Base-by-base conservation (phyloP, 2,329 filamentous ascomycete genomes). In the Hymenoscyphus fructigenus region DNA sequence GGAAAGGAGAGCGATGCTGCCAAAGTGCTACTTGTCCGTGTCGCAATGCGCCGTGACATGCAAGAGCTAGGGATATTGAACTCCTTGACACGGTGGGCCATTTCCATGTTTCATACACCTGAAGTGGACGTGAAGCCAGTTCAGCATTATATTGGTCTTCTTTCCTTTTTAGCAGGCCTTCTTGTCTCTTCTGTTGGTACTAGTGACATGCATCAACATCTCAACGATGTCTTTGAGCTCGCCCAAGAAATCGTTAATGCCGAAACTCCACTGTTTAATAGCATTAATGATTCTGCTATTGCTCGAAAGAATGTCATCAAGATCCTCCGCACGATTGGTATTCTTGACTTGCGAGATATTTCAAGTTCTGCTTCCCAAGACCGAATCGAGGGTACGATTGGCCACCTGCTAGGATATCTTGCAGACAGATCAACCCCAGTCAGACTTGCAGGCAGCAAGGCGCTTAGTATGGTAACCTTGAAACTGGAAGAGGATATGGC, bases 361-460 rank as follows among this genome's bases (percentile, higher is more conserved):
- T 44, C 64, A 7, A 57, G 66, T 23, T 65, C 58, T 50, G 38
- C 57, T 9, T 59, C 60, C 12, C 57, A 80, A 3, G 84, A 85
- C 62, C 81, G 90, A 75, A 77, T 96, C 17, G 94, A 98, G 78
- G 88, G 89, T 34, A 86, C 91, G 4, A 92, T 99, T 70, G 91
- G 93, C 62, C 88, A 91, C 72, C 83, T 97, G 2, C 83, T 99
- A 2, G 89, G 92, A 66, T 84, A 85, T 14, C 81, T 98, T 1
- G 88, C 88, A 1, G 95, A 99, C 76, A 91, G 91, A 66, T 93
- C 98, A 73, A 97, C 93, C 0, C 92, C 93, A 0, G 93, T 99
- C 14, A 85, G 95, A 44, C 86, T 97, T 71, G 91, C 94, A 36
- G 92, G 94, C 23, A 97, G 93, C 76, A 99, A 99, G 78, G 91